Evolutionary conservation across 495 filamentous ascomycete species (phyloP).

Genomic region (Hypoxylon crocopeplum): DNA sequence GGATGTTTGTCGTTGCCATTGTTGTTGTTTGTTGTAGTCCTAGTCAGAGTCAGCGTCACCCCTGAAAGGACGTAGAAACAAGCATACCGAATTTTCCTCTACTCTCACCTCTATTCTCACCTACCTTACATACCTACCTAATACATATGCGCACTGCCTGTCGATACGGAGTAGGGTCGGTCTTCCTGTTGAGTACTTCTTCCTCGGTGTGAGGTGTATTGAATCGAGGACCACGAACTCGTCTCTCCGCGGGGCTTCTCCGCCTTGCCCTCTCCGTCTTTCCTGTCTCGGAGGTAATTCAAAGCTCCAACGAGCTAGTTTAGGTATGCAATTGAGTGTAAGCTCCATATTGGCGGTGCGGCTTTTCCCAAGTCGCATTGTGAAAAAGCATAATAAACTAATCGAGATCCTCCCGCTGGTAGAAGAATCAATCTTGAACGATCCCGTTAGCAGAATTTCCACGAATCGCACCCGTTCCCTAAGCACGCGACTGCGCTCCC

Average conservation of each 20-base stretch:
- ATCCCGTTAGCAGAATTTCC: conserved; percentile 9
- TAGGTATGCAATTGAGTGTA: conserved; percentile 15
- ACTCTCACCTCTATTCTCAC: not conserved
- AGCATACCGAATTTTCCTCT: conserved; percentile 10
- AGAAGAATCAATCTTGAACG: conserved; percentile 16
- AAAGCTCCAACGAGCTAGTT: not conserved
- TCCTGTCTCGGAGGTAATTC: conserved; percentile 10
- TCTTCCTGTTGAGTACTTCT: not conserved
- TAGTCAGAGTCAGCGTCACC: conserved; percentile 30
- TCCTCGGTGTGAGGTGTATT: conserved; percentile 1
- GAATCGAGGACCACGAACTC: not conserved
- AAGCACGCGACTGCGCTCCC: conserved; percentile 27
- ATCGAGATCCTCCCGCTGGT: not conserved
- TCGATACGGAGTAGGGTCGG: not conserved
- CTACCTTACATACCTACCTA: not conserved
- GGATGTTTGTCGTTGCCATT: conserved; percentile 23
- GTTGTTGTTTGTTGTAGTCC: conserved; percentile 22
- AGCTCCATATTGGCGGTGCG: conserved; percentile 20
- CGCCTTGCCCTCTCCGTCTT: not conserved
- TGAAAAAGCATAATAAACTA: conserved; percentile 10
- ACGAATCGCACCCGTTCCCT: conserved; percentile 13
- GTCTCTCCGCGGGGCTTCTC: not conserved
- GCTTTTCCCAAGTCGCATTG: conserved; percentile 3
- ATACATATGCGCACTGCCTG: conserved; percentile 20
- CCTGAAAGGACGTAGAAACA: conserved; percentile 27